Conservation (phyloP, 2,329 filamentous ascomycete genomes). For the Xylariaceae sp. region DNA sequence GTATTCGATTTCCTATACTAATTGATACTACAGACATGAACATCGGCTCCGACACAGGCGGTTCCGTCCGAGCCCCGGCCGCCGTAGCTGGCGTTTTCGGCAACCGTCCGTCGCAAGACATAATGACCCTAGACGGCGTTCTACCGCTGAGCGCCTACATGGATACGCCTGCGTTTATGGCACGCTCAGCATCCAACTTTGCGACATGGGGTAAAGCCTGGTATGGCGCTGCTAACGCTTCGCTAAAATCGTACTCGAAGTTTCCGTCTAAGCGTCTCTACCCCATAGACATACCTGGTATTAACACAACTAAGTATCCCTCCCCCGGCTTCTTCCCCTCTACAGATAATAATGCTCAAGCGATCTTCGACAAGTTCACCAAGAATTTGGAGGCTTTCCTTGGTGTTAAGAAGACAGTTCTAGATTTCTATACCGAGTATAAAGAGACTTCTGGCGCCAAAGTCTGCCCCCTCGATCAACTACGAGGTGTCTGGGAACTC, state of each 20-base stretch:
- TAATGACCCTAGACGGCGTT: neutral
- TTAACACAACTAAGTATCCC: neutral
- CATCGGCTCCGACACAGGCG: neutral
- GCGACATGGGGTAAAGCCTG: neutral
- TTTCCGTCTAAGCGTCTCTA: neutral
- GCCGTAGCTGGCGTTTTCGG: neutral
- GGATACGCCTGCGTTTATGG: neutral
- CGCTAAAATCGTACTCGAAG: neutral
- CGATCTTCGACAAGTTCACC: neutral
- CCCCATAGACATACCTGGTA: neutral
- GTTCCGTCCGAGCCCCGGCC: neutral
- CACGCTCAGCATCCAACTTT: neutral
- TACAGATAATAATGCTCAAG: neutral
- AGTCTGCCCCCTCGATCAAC: neutral
- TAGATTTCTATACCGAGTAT: neutral
- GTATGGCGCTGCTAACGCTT: neutral
- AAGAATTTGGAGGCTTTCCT: neutral
- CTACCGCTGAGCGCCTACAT: neutral
- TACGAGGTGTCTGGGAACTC: neutral
- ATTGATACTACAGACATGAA: neutral
- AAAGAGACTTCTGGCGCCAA: neutral
- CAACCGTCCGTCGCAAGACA: neutral
- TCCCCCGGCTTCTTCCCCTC: neutral
- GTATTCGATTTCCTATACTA: no score
- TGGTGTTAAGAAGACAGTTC: neutral